Percentiles rank a stretch among this genome's conserved stretches.
Evolutionary conservation across 257 asterid genomes (phyloP).

Genomic region (Agastache rugosa): DNA sequence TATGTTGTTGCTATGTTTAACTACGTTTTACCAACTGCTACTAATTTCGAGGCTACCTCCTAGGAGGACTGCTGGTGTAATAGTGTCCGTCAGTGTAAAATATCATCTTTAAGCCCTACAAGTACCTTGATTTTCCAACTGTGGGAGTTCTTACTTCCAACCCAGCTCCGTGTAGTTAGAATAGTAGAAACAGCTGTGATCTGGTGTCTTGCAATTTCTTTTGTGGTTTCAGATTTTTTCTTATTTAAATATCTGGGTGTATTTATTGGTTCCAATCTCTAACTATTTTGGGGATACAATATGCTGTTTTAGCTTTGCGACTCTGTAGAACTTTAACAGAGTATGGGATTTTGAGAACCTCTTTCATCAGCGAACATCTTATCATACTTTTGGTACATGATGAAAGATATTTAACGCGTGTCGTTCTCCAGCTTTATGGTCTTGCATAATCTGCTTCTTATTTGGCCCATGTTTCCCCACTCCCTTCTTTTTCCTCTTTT

Average conservation of each 20-base stretch:
- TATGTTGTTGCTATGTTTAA: slow-evolving; percentile 33
- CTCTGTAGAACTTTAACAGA: background rate
- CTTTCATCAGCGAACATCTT: background rate
- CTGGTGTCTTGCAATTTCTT: slow-evolving; percentile 12
- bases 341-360: background rate
- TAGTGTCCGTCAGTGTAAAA: slow-evolving; percentile 22
- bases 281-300: slow-evolving; percentile 1
- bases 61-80: slow-evolving; percentile 28
- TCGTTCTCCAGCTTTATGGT: background rate
- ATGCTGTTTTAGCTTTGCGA: slow-evolving; percentile 3
- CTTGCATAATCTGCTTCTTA: background rate
- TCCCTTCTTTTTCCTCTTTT: background rate
- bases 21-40: slow-evolving; percentile 37
- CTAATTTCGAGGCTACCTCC: slow-evolving; percentile 33
- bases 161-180: slow-evolving; percentile 16
- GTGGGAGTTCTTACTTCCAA: slow-evolving; percentile 18
- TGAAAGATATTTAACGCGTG: background rate
- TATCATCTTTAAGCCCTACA: slow-evolving; percentile 16
- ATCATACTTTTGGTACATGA: background rate
- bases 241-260: background rate
- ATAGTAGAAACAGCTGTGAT: slow-evolving; percentile 25
- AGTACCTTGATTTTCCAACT: slow-evolving; percentile 25
- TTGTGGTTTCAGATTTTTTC: slow-evolving; percentile 13
- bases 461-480: background rate
- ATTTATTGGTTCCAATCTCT: background rate